Evolutionary conservation across 2,329 filamentous ascomycete genomes (phyloP), one percentile per base, ranked within the genome.

Genomic region (Cladosporium sp.): DNA sequence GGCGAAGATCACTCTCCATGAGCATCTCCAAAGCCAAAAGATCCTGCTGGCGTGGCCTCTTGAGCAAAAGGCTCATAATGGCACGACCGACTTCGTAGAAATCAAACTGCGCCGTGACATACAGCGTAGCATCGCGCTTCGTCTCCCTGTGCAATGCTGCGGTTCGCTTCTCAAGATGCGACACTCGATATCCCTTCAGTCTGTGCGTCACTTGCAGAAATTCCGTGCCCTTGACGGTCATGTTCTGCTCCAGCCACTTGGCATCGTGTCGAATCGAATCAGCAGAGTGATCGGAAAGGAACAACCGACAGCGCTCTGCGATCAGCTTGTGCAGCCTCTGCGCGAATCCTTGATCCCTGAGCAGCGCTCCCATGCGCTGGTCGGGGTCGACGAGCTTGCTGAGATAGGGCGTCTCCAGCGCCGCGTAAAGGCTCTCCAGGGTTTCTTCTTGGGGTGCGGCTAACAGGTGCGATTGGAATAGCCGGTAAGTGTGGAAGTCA

Each of bases 41-140:
- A 2, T 92, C 90, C 64, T 95, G 88, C 61, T 95, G 88, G 57
- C 88, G 92, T 7, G 92, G 90, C 18, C 89, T 82, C 47, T 82
- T 82, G 42, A 99, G 76, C 32, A 99, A 76, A 47, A 95, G 73
- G 61, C 86, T 83, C 55, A 92, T 89, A 41, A 99, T 77, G 20
- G 89, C 89, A 60, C 91, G 87, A 51, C 89, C 93, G 57, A 99
- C 85, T 70, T 99, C 90, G 66, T 95, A 97, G 64, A 95, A 82
- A 64, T 97, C 90, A 24, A 83, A 86, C 53, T 81, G 80, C 8
- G 84, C 80, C 3, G 86, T 85, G 32, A 97, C 83, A 63, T 86
- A 95, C n/a, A 97, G 72, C 4, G 83, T 79, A 65, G 80, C 85
- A 13, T 80, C 78, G 15, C 72, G 72, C 13, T 71, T 70, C 19